Base-by-base conservation (phyloP, 2,329 filamentous ascomycete species). In the Shiraia sp. region DNA sequence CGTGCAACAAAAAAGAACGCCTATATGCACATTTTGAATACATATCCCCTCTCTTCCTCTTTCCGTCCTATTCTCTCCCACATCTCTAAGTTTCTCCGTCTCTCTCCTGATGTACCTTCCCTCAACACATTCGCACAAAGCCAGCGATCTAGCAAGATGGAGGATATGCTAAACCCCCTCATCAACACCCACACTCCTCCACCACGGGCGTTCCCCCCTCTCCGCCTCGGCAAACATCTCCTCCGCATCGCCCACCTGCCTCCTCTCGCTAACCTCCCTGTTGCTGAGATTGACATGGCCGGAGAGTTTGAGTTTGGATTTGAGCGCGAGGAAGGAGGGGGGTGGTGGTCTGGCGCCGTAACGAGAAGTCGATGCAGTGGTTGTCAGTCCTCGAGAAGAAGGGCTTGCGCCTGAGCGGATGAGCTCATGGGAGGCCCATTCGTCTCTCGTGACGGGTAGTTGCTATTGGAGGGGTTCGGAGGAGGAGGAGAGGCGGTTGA, bases 381-480 rank as follows among this genome's bases (percentile, higher is more conserved):
- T 62, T 62, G 82, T 77, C 82, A 86, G 79, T 85, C 82, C 83
- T 83, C 78, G 51, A 63, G 68, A 61, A 14, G 38, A 45, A 36
- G 48, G 45, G 4, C 4, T 5, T 22, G 19, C 4, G 10, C 23
- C 23, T 31, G 53, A 46, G 27, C 57, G 58, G 45, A 63, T 63
- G 42, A 61, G 53, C 51, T 64, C 64, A 53, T 57, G 58, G 47
- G 65, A 62, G 43, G 59, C 66, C 72, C 76, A 78, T 69, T 80
- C 80, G 73, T 85, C 86, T 81, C 87, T 90, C 86, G 85, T 90
- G 87, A 89, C 87, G 79, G 86, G 85, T 91, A 82, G 81, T 75
- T 77, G 75, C 82, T 93, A 97, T 88, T 96, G 92, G 36, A 99
- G 79, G 54, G 93, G 93, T 72, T 99, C 93, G 17, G 91, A 96